Evolutionary conservation across 768 basidiomycete genomes (phyloP).

Genomic region (Podaxis sp.): DNA sequence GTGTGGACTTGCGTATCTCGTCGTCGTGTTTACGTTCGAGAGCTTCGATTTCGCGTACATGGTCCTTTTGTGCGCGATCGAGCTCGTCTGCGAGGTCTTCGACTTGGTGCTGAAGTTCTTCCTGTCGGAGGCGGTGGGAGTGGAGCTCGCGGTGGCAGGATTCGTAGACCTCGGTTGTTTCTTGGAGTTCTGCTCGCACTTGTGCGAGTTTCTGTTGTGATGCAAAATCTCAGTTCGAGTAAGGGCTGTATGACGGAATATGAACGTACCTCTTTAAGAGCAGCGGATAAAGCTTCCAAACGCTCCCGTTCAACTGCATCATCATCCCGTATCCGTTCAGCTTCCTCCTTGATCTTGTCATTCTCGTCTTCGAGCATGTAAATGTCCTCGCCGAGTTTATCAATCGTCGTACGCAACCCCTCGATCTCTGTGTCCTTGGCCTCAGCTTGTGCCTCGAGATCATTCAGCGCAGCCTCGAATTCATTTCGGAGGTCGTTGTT

Average conservation of each 20-base stretch:
- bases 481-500: conserved; percentile 69
- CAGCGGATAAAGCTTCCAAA: conserved; percentile 62
- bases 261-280: conserved; percentile 75
- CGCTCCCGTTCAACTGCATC: conserved; percentile 68
- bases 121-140: conserved; percentile 69
- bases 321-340: conserved; percentile 56
- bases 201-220: conserved; percentile 61
- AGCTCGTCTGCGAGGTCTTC: conserved; percentile 70
- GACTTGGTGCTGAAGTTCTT: conserved; percentile 73
- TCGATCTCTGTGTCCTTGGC: conserved; percentile 81
- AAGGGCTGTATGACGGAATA: neutral
- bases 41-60: conserved; percentile 53
- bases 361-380: conserved; percentile 87
- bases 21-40: conserved; percentile 67
- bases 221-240: neutral
- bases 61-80: conserved; percentile 55
- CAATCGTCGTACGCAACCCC: conserved; percentile 71
- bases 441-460: conserved; percentile 76
- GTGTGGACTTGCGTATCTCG: conserved; percentile 56
- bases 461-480: conserved; percentile 71
- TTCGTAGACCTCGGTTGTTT: conserved; percentile 67
- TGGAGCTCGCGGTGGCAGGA: conserved; percentile 59
- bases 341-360: conserved; percentile 19
- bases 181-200: conserved; percentile 66
- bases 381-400: conserved; percentile 77